Evolutionary conservation across 2,329 filamentous ascomycete species (phyloP).

Genomic region (Aspergillus sp.): DNA sequence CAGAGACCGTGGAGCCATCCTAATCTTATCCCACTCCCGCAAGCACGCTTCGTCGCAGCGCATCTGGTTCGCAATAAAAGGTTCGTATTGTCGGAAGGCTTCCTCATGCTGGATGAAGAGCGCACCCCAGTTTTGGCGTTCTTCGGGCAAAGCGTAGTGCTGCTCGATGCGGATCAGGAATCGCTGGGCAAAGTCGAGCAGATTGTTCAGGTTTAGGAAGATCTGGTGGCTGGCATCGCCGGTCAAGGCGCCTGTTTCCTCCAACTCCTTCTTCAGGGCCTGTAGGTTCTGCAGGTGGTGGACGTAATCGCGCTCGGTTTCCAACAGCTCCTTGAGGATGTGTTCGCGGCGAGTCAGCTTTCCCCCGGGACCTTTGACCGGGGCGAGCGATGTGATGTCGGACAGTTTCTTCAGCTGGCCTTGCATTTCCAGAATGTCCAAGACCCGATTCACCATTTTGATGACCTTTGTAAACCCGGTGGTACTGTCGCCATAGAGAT

Average conservation of each 20-base stretch:
- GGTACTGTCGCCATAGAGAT: conserved; percentile 90
- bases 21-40: conserved; percentile 83
- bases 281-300: conserved; percentile 94
- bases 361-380: conserved; percentile 41
- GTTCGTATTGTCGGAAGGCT: conserved; percentile 88
- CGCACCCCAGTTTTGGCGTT: conserved; percentile 89
- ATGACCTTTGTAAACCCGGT: conserved; percentile 97
- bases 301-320: conserved; percentile 96
- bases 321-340: conserved; percentile 86
- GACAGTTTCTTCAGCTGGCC: conserved; percentile 70
- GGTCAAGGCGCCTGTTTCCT: conserved; percentile 81
- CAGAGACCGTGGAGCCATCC: conserved; percentile 64
- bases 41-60: conserved; percentile 84
- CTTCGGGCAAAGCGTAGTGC: conserved; percentile 77
- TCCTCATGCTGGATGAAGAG: conserved; percentile 83
- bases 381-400: conserved; percentile 45
- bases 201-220: conserved; percentile 91
- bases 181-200: conserved; percentile 91
- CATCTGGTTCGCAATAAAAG: conserved; percentile 94
- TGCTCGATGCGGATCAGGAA: conserved; percentile 96
- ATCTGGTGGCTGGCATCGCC: conserved; percentile 92
- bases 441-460: conserved; percentile 85
- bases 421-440: conserved; percentile 78
- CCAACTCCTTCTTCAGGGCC: conserved; percentile 83
- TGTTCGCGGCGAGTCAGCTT: conserved; percentile 76